phyloP scores from a whole-genome alignment of 2,329 filamentous ascomycete genomes.

The Phialemonium atrogriseum region DNA sequence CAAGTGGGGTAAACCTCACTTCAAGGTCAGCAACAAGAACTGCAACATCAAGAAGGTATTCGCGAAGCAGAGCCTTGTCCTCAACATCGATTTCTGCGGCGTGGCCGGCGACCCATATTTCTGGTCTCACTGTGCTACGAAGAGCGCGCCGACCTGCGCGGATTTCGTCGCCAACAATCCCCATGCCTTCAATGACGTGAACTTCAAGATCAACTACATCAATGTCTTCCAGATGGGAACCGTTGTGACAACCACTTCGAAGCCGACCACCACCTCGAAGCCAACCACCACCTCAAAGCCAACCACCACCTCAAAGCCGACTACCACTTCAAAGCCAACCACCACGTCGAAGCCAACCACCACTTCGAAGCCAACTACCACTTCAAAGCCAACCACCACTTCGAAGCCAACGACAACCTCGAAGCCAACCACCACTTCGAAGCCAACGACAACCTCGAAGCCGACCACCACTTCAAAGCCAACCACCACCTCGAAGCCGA shows the following conservation, averaged over 20 bases:
- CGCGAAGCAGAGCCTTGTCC: constrained; percentile 59
- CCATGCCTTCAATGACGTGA: constrained; percentile 23
- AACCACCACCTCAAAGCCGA: constrained; percentile 3
- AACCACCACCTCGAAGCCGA: too few relatives aligned
- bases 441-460: neutral
- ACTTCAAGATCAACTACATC: constrained; percentile 36
- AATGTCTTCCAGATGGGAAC: constrained; percentile 17
- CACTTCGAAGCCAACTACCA: constrained; percentile 3
- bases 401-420: constrained; percentile 4
- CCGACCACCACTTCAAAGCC: constrained; percentile 4
- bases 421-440: neutral
- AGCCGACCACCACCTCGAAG: constrained; percentile 7
- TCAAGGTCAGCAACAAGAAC: constrained; percentile 44
- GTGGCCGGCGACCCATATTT: constrained; percentile 6
- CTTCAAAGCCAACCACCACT: constrained; percentile 4
- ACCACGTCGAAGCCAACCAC: constrained; percentile 5
- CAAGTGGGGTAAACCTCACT: constrained; percentile 56
- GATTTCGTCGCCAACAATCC: constrained; percentile 29
- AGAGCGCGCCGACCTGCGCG: constrained; percentile 20
- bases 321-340: constrained; percentile 5
- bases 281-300: constrained; percentile 6
- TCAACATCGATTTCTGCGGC: too few relatives aligned
- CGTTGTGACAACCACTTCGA: constrained; percentile 1
- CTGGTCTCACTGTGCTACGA: constrained; percentile 14
- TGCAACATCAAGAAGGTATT: constrained; percentile 62